Evolutionary conservation across 2,329 filamentous ascomycete genomes (phyloP), one percentile per base, ranked within the genome.

Genomic region (Aspergillus viridinutans): DNA sequence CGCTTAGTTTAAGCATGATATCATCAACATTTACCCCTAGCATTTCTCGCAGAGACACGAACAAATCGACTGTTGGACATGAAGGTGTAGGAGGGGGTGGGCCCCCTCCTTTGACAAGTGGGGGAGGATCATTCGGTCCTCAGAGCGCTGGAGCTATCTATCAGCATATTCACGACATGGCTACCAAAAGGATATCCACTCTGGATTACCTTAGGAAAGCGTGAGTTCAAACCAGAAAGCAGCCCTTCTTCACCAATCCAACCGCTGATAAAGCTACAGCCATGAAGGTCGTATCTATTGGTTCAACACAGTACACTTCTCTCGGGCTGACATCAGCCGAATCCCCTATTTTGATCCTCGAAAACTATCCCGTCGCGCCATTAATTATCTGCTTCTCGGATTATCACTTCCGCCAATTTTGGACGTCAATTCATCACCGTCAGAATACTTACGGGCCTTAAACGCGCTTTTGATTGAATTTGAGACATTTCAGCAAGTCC

Each of bases 251-350:
- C 4, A 20, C 21, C 9, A 26, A 35, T 50, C 12, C 14, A 23
- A 14, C 32, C 49, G 43, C 62, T 69, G 56, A 67, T 45, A 53
- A 43, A 47, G 28, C 49, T 54, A 52, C 71, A 96, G 91, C 28
- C 92, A 99, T 71, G 92, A 97, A 76, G 92, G 93, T 59, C 87
- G 91, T 57, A 87, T 96, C 45, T 97, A 96, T 79, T 97, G 94
- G 92, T 97, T 97, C 81, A 97, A 97, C 76, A 97, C 94, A 0
- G 85, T 96, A 59, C 89, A 96, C 69, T 96, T 96, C 75, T 90
- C 92, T 63, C 89, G 90, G 67, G 75, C 84, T 29, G 91, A 96
- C 73, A 82, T 97, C 35, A 79, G 83, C 52, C 87, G 88, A 69
- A 88, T 97, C 79, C 87, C 93, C 49, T 96, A 91, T 70, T 93